Evolutionary conservation across 169 alveolate genomes (phyloP).

Genomic region (Theileria equi): DNA sequence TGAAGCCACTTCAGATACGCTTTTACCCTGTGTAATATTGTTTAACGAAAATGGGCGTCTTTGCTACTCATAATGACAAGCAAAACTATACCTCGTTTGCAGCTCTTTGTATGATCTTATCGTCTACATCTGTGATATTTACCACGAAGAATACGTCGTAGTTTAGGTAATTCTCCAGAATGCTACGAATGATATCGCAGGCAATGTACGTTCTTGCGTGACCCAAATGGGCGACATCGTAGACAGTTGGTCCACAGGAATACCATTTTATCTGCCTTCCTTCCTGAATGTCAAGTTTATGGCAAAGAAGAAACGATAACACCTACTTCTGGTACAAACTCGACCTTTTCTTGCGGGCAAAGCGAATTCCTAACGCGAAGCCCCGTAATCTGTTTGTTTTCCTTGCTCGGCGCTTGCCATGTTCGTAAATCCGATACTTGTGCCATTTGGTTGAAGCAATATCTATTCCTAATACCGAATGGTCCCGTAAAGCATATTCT

Average conservation of each 20-base stretch:
- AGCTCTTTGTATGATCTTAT: conserved; percentile 90
- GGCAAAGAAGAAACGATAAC: not conserved
- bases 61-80: too few relatives aligned
- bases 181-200: conserved; percentile 93
- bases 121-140: conserved; percentile 99
- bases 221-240: conserved; percentile 97
- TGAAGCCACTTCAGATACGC: conserved; percentile 82
- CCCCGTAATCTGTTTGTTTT: conserved; percentile 67
- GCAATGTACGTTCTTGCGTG: conserved; percentile 98
- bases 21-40: conserved; percentile 42
- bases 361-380: conserved; percentile 67
- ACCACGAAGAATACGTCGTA: conserved; percentile 91
- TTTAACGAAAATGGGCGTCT: not conserved
- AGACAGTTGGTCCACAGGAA: conserved; percentile 95
- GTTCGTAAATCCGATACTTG: conserved; percentile 47
- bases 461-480: not conserved
- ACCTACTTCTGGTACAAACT: conserved; percentile 76
- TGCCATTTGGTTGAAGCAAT: conserved; percentile 11
- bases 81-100: conserved; percentile 47
- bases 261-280: conserved; percentile 86
- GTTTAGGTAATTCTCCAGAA: conserved; percentile 90
- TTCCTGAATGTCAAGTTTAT: conserved; percentile 47
- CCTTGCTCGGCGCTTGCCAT: conserved; percentile 69
- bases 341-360: conserved; percentile 67
- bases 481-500: conserved; percentile 5